phyloP scores from a whole-genome alignment of 345 rosid species.

The Erysimum cheiranthoides region DNA sequence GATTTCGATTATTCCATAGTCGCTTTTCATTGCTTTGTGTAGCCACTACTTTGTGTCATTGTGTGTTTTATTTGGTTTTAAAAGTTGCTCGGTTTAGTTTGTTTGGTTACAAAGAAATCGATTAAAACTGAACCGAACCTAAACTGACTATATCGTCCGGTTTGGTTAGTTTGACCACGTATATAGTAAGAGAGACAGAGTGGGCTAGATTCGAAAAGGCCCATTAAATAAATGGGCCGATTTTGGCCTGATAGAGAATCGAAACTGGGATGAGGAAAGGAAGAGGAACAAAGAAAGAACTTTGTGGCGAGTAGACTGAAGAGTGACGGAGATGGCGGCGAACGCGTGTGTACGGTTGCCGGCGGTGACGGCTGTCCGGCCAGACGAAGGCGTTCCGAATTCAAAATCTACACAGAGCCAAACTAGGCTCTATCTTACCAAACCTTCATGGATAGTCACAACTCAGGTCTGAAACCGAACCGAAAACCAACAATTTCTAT shows the following conservation, averaged over 20 bases:
- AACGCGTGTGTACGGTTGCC: constrained; percentile 27
- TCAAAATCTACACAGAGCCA: background rate
- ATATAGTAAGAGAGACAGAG: background rate
- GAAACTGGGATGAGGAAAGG: background rate
- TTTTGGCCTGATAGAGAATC: background rate
- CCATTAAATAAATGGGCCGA: constrained; percentile 26
- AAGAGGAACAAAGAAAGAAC: background rate
- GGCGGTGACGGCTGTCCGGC: constrained; percentile 27
- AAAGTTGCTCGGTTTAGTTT: background rate
- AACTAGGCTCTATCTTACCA: constrained; percentile 51
- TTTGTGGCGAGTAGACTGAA: background rate
- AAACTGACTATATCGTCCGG: background rate
- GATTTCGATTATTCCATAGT: background rate
- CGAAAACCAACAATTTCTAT: background rate
- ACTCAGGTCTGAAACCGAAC: constrained; percentile 59
- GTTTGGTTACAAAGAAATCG: background rate
- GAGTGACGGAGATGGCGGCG: constrained; percentile 42
- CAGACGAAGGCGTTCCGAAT: constrained; percentile 35
- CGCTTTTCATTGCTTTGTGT: background rate
- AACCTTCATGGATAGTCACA: constrained; percentile 76
- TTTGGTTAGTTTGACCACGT: background rate
- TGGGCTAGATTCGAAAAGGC: background rate
- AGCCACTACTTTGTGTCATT: background rate
- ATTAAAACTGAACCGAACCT: background rate
- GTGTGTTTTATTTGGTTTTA: background rate